Conservation (phyloP, 768 basidiomycete species). For the Suillus weaverae region DNA sequence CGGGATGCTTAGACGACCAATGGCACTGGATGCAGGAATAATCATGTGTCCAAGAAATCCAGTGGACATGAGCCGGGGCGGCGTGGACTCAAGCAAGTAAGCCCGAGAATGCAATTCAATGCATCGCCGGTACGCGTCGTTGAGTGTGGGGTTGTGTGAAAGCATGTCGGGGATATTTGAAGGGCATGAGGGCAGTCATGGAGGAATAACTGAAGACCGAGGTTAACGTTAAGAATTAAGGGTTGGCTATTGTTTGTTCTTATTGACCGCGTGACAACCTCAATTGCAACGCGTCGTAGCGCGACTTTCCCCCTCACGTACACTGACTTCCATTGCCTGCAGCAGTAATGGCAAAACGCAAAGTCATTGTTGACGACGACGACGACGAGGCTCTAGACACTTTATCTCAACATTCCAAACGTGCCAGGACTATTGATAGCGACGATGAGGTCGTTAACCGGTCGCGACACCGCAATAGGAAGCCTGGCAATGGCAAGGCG, state of each 20-base stretch:
- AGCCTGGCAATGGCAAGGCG: slow-evolving; percentile 32
- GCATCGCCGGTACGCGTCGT: not conserved
- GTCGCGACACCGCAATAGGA: slow-evolving; percentile 26
- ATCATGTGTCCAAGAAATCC: not conserved
- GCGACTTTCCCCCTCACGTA: slow-evolving; percentile 11
- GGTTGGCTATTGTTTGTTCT: slow-evolving; percentile 22
- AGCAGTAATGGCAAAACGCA: slow-evolving; percentile 55
- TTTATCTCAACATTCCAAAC: slow-evolving; percentile 42
- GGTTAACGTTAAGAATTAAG: too few species aligned
- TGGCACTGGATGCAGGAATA: not conserved
- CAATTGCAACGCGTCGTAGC: slow-evolving; percentile 31
- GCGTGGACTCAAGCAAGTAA: not conserved
- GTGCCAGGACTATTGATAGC: slow-evolving; percentile 42
- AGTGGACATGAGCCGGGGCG: not conserved
- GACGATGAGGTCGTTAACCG: slow-evolving; percentile 31
- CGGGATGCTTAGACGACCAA: not conserved
- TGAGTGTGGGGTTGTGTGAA: not conserved
- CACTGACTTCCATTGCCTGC: slow-evolving; percentile 7
- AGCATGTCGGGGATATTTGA: not conserved
- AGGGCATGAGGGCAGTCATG: not conserved
- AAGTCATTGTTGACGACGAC: slow-evolving; percentile 43
- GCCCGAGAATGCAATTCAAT: not conserved
- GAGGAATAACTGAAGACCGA: too few species aligned
- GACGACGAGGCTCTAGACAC: slow-evolving; percentile 38
- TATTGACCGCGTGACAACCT: slow-evolving; percentile 13